Evolutionary conservation across 345 rosid species (phyloP).

Genomic region (Rubroshorea leprosula): DNA sequence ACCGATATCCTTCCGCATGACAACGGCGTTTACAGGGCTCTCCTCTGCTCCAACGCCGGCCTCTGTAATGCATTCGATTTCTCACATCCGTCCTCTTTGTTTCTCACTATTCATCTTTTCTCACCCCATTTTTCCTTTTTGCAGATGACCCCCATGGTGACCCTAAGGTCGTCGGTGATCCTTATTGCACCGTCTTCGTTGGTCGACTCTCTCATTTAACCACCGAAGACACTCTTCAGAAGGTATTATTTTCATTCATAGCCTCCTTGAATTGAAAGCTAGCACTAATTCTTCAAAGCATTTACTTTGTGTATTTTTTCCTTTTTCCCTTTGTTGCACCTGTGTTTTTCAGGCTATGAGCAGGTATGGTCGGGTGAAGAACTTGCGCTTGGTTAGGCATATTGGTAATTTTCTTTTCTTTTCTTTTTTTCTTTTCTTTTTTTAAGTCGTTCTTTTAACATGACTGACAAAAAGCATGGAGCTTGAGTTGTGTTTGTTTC

Average conservation of each 20-base stretch:
- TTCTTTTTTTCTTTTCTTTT: too few relatives aligned
- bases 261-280: too few relatives aligned
- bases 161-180: constrained; percentile 66
- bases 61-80: constrained; percentile 44
- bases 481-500: neutral
- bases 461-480: neutral
- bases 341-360: constrained; percentile 57
- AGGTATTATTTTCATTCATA: too few relatives aligned
- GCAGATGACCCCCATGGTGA: constrained; percentile 84
- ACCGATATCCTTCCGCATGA: constrained; percentile 78
- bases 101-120: neutral
- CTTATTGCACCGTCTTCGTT: constrained; percentile 72
- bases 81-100: neutral
- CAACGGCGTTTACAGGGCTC: constrained; percentile 71
- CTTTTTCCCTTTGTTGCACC: neutral
- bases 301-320: neutral
- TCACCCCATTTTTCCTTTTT: neutral
- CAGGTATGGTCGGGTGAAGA: constrained; percentile 76
- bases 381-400: constrained; percentile 82
- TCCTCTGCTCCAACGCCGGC: constrained; percentile 73
- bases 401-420: too few relatives aligned
- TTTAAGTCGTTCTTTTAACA: too few relatives aligned
- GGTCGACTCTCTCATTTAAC: constrained; percentile 78
- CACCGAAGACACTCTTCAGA: constrained; percentile 52
- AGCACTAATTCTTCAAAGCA: too few relatives aligned